Evolutionary conservation across 1,139 yeast species (phyloP).

Genomic region (Kluyveromyces marxianus): DNA sequence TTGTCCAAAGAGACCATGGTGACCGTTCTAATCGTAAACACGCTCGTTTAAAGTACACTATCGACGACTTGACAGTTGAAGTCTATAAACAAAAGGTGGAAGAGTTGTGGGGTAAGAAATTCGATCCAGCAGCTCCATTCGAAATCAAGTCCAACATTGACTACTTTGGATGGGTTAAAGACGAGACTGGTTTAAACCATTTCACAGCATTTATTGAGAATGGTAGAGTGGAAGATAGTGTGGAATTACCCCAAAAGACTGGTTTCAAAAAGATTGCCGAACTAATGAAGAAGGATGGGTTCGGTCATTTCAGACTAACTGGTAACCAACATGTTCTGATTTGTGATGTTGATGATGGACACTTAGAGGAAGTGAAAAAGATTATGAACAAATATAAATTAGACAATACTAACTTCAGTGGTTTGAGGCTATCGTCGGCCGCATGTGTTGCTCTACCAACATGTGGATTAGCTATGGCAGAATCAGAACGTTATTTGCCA

Average conservation of each 20-base stretch:
- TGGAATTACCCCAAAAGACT: constrained; percentile 81
- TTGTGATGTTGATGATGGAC: constrained; percentile 63
- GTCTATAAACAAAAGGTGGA: constrained; percentile 75
- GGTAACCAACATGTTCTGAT: constrained; percentile 91
- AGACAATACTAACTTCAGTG: constrained; percentile 79
- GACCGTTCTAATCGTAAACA: constrained; percentile 96
- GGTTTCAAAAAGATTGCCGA: constrained; percentile 79
- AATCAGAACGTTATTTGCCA: constrained; percentile 92
- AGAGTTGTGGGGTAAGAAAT: constrained; percentile 69
- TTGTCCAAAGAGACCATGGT: constrained; percentile 92
- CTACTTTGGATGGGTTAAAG: constrained; percentile 90
- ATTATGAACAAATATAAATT: constrained; percentile 67
- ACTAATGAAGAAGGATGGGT: constrained; percentile 44
- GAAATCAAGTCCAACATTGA: constrained; percentile 84
- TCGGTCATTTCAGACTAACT: constrained; percentile 85
- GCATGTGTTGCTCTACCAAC: constrained; percentile 99
- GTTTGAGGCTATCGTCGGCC: constrained; percentile 80
- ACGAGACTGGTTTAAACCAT: constrained; percentile 80
- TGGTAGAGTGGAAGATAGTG: constrained; percentile 92
- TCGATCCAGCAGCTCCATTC: constrained; percentile 63
- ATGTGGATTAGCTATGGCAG: constrained; percentile 99
- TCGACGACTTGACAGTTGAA: constrained; percentile 85
- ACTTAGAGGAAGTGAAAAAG: constrained; percentile 53
- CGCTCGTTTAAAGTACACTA: constrained; percentile 94
- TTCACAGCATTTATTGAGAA: constrained; percentile 93